Percentiles rank a stretch among this genome's conserved stretches.
These are phyloP conservation scores for Remersonia thermophila DNA, from an alignment of 2,329 filamentous ascomycete species.

Conservation along the genomic window DNA sequence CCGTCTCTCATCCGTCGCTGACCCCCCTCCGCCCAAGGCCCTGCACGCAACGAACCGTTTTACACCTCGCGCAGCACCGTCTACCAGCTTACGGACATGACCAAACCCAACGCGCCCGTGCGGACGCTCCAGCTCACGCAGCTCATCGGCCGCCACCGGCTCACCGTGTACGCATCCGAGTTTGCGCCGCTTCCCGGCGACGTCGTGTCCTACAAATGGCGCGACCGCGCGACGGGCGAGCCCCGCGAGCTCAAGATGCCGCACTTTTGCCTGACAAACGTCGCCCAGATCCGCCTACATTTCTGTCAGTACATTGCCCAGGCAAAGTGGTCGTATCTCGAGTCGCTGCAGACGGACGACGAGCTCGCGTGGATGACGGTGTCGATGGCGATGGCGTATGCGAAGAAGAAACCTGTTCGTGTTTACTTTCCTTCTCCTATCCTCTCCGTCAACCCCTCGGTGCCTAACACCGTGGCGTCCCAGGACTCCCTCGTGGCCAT, in stretches of 20 bases:
- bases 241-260: conserved; percentile 11
- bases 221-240: conserved; percentile 4
- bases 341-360: conserved; percentile 5
- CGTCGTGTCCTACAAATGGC: conserved; percentile 14
- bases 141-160: conserved; percentile 9
- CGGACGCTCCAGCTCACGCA: conserved; percentile 13
- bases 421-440: conserved; percentile 1
- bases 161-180: conserved; percentile 16
- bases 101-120: conserved; percentile 9
- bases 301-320: conserved; percentile 11
- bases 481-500: conserved; percentile 12
- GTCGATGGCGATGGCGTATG: conserved; percentile 9
- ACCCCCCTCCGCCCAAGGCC: too few relatives aligned
- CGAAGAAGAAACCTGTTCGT: conserved; percentile 3
- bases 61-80: conserved; percentile 9
- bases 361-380: conserved; percentile 12
- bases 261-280: conserved; percentile 12
- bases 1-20: neutral
- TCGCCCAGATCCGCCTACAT: conserved; percentile 8
- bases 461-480: neutral
- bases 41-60: conserved; percentile 15
- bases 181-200: conserved; percentile 13
- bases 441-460: neutral
- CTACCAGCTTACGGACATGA: conserved; percentile 10
- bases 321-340: conserved; percentile 11